Evolutionary conservation across 2,329 filamentous ascomycete species (phyloP).

Genomic region (Botryotinia calthae): DNA sequence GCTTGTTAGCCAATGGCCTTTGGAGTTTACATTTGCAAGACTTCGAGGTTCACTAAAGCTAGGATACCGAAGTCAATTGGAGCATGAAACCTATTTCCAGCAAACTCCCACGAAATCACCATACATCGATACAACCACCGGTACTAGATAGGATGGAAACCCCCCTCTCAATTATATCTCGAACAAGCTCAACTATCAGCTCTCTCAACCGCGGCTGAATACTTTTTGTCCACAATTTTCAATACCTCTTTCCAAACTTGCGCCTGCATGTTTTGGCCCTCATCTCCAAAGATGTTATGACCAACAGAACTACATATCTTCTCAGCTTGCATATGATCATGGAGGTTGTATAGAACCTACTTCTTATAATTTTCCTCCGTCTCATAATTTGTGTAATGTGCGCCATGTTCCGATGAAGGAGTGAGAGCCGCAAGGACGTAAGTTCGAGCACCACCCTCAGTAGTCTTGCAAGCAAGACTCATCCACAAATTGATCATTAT

Average conservation of each 20-base stretch:
- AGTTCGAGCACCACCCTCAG: constrained; percentile 38
- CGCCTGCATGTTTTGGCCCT: constrained; percentile 33
- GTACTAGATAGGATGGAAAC: neutral
- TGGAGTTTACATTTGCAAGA: neutral
- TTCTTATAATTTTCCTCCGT: constrained; percentile 30
- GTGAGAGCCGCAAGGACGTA: constrained; percentile 35
- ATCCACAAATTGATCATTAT: constrained; percentile 25
- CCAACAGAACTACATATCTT: constrained; percentile 23
- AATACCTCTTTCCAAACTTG: constrained; percentile 33
- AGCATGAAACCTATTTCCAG: neutral
- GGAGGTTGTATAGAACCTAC: constrained; percentile 24
- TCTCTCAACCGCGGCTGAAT: constrained; percentile 16
- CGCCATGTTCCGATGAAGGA: constrained; percentile 32
- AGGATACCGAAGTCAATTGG: neutral
- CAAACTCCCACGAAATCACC: neutral
- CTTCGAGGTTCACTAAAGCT: neutral
- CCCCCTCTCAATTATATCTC: neutral
- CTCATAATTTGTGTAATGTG: constrained; percentile 31
- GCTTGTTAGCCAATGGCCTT: neutral
- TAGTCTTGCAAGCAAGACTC: constrained; percentile 30
- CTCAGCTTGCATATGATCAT: constrained; percentile 1
- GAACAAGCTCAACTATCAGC: neutral
- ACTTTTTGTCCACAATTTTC: constrained; percentile 27
- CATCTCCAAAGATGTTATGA: constrained; percentile 29
- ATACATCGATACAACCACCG: neutral